Conservation (phyloP, 2,329 filamentous ascomycete genomes). For the Blastomyces silverae region DNA sequence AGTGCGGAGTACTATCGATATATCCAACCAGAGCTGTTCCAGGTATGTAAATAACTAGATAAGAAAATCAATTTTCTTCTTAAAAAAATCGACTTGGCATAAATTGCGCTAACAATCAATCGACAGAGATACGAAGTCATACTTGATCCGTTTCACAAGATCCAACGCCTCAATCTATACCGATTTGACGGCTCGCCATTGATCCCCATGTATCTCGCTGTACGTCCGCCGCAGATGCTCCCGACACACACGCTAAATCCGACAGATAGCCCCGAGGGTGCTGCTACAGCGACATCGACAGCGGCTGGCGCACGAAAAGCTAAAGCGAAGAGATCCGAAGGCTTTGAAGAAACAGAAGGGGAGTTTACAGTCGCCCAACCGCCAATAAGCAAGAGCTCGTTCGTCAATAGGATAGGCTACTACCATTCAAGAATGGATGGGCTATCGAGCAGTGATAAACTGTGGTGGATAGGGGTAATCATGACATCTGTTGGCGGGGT, state of each 20-base stretch:
- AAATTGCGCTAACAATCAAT: not conserved
- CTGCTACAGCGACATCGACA: conserved; percentile 10
- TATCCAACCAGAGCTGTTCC: conserved; percentile 57
- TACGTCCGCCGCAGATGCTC: conserved; percentile 60
- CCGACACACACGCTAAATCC: conserved; percentile 62
- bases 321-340: conserved; percentile 32
- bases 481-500: conserved; percentile 42
- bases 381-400: conserved; percentile 25
- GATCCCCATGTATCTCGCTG: conserved; percentile 61
- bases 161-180: conserved; percentile 58
- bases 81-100: not conserved
- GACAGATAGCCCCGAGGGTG: conserved; percentile 35
- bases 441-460: conserved; percentile 35
- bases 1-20: conserved; percentile 58
- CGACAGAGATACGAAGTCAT: conserved; percentile 39
- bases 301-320: conserved; percentile 17
- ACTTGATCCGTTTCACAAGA: conserved; percentile 55
- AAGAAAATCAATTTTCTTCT: not conserved
- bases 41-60: too few relatives aligned
- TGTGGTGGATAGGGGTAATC: conserved; percentile 46
- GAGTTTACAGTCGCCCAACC: conserved; percentile 12
- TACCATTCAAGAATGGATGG: conserved; percentile 36
- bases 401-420: conserved; percentile 29
- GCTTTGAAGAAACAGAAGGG: conserved; percentile 15
- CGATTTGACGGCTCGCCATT: conserved; percentile 58